These are phyloP conservation scores for Luzula sylvatica DNA, from an alignment of 176 grass and related monocot species.

Conservation along the genomic window DNA sequence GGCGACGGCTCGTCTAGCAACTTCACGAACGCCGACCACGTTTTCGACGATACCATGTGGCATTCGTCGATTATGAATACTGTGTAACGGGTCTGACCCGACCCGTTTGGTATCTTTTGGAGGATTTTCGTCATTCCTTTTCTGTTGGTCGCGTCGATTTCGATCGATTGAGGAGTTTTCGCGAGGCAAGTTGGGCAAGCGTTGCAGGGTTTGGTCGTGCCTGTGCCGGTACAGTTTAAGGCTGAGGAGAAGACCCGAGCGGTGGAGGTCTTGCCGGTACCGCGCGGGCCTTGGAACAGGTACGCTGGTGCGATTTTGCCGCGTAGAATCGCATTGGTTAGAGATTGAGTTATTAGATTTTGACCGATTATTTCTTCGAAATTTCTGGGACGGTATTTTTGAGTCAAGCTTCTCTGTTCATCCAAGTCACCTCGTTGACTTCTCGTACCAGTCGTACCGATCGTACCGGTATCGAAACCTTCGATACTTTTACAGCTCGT, in stretches of 20 bases:
- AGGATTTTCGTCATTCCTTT: slow-evolving; percentile 49
- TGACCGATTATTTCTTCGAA: slow-evolving; percentile 89
- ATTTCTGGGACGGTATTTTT: slow-evolving; percentile 69
- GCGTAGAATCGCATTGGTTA: slow-evolving; percentile 59
- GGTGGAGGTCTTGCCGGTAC: slow-evolving; percentile 80
- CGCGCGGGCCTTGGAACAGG: slow-evolving; percentile 87
- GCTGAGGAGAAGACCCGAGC: slow-evolving; percentile 67
- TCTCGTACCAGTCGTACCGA: slow-evolving; percentile 1
- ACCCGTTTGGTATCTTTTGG: slow-evolving; percentile 40
- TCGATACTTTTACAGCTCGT: slow-evolving; percentile 77
- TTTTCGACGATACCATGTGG: slow-evolving; percentile 83
- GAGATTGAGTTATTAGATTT: slow-evolving; percentile 66
- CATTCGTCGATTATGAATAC: slow-evolving; percentile 89
- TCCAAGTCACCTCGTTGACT: slow-evolving; percentile 5
- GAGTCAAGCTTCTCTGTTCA: slow-evolving; percentile 79
- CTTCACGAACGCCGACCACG: slow-evolving; percentile 79
- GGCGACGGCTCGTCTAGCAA: slow-evolving; percentile 78
- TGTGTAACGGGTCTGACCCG: slow-evolving; percentile 58
- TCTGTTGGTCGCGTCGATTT: slow-evolving; percentile 68
- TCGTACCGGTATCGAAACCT: slow-evolving; percentile 21
- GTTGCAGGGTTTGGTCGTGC: slow-evolving; percentile 68
- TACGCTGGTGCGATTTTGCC: slow-evolving; percentile 77
- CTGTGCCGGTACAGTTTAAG: slow-evolving; percentile 42
- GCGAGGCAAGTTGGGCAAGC: slow-evolving; percentile 55
- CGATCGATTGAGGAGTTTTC: slow-evolving; percentile 42